Conservation (phyloP, 1,284 basidiomycete species). For the Tylopilus orsonianus region DNA sequence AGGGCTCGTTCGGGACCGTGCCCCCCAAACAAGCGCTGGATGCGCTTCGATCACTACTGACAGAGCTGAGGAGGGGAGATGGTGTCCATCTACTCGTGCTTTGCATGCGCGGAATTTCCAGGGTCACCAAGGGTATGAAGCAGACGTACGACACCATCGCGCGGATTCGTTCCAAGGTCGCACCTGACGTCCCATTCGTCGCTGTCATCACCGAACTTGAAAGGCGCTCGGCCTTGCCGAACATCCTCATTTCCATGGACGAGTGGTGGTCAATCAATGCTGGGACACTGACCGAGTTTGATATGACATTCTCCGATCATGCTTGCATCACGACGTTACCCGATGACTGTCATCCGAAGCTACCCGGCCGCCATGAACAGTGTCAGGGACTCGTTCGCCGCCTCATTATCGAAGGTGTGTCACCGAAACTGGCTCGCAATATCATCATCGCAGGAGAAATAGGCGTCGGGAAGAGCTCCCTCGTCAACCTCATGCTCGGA, state of each 20-base stretch:
- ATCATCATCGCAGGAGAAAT: conserved; percentile 29
- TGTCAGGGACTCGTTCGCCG: conserved; percentile 23
- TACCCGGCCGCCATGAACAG: conserved; percentile 21
- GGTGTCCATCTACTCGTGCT: conserved; percentile 34
- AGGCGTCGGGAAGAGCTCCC: conserved; percentile 32
- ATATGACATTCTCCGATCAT: conserved; percentile 29
- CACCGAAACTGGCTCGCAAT: conserved; percentile 27
- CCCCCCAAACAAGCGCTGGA: conserved; percentile 28
- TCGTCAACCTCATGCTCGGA: conserved; percentile 30
- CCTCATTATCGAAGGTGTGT: conserved; percentile 24
- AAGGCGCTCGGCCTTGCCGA: conserved; percentile 23
- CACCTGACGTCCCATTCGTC: conserved; percentile 24
- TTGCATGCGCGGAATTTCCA: conserved; percentile 33
- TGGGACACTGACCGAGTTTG: conserved; percentile 12
- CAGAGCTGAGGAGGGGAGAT: conserved; percentile 18
- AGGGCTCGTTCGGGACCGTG: conserved; percentile 31
- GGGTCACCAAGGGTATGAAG: conserved; percentile 30
- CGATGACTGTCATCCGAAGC: conserved; percentile 28
- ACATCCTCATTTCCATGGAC: conserved; percentile 31
- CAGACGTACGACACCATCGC: conserved; percentile 30
- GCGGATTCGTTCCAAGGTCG: conserved; percentile 23
- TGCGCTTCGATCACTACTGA: conserved; percentile 30
- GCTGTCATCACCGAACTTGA: conserved; percentile 38
- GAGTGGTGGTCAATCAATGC: conserved; percentile 35
- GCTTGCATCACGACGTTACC: conserved; percentile 34